Evolutionary conservation across 2,329 filamentous ascomycete species (phyloP), one percentile per base, ranked within the genome.

Genomic region (Metarhizium anisopliae): DNA sequence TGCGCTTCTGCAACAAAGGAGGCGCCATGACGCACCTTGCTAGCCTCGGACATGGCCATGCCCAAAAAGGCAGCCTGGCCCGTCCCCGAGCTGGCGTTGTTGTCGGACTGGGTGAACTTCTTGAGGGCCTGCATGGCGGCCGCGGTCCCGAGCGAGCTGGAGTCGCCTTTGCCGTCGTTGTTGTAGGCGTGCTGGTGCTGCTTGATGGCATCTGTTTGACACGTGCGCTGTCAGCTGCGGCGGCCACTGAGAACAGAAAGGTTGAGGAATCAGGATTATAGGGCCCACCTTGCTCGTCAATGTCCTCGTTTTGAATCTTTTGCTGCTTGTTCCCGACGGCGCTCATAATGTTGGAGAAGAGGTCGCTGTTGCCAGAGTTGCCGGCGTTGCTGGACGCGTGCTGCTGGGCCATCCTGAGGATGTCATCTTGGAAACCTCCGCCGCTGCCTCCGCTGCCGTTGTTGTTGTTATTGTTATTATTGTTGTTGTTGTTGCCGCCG

Each of bases 31-130:
- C 72, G 55, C 59, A 92, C 76, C 78, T 92, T 91, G 66, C 85
- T 86, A 38, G 90, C 92, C 75, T 96, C 87, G 8, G 81, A 84
- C 89, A 96, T 92, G 47, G 92, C 92, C 68, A 95, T 77, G 4
- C 87, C 89, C 59, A 96, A 81, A 66, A 96, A 90, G 59, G 86
- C 82, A 68, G 86, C 90, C 78, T 95, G 86, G 62, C 83, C 82
- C 59, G 73, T 60, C 60, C 74, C 71, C 13, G 74, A 72, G 72
- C 73, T 62, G 60, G 74, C 61, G 62, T 74, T 72, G n/a, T 74
- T 72, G 56, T 73, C 70, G 25, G 83, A 79, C 51, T 80, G 77
- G 42, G 79, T 83, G 72, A 95, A 95, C 77, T 86, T 82, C 76
- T 92, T 91, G 61, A 92, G 70, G 0, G 89, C 89, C 70, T 92